phyloP scores from a whole-genome alignment of 768 basidiomycete genomes.

The Amanita molliuscula region DNA sequence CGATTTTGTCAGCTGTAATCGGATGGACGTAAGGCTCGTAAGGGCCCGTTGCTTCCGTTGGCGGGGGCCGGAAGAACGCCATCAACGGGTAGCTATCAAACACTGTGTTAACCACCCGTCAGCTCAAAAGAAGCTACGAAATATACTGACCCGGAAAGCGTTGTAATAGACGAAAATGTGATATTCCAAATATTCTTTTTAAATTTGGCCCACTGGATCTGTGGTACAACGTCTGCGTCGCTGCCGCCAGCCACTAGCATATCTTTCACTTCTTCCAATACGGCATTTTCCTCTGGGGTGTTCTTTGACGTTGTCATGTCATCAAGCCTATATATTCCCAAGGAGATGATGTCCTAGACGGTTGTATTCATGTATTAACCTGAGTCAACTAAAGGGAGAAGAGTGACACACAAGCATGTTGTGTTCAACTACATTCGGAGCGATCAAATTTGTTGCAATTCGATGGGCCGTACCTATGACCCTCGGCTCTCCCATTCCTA shows the following conservation, averaged over 20 bases:
- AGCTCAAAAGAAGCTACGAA: conserved; percentile 5
- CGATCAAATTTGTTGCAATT: conserved; percentile 39
- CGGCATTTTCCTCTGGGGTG: conserved; percentile 26
- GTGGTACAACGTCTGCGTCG: conserved; percentile 34
- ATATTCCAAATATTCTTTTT: conserved; percentile 59
- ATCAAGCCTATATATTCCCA: conserved; percentile 46
- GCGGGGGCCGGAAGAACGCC: conserved; percentile 39
- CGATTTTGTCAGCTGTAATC: conserved; percentile 29
- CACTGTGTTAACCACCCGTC: too few relatives aligned
- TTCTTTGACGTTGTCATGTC: conserved; percentile 30
- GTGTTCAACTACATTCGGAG: conserved; percentile 40
- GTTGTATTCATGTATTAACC: neutral
- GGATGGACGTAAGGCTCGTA: conserved; percentile 31
- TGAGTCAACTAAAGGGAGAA: neutral
- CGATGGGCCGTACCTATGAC: conserved; percentile 48
- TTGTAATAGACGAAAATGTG: conserved; percentile 39
- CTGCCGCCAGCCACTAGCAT: conserved; percentile 40
- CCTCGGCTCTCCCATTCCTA: conserved; percentile 32
- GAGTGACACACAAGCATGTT: conserved; percentile 34
- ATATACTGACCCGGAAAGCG: conserved; percentile 29
- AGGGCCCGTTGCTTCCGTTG: conserved; percentile 20
- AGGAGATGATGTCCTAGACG: conserved; percentile 34
- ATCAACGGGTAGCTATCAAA: conserved; percentile 30
- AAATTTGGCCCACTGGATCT: conserved; percentile 56
- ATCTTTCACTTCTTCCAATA: conserved; percentile 33